phyloP scores from a whole-genome alignment of 768 basidiomycete species.

The Hirschioporus abietinus region DNA sequence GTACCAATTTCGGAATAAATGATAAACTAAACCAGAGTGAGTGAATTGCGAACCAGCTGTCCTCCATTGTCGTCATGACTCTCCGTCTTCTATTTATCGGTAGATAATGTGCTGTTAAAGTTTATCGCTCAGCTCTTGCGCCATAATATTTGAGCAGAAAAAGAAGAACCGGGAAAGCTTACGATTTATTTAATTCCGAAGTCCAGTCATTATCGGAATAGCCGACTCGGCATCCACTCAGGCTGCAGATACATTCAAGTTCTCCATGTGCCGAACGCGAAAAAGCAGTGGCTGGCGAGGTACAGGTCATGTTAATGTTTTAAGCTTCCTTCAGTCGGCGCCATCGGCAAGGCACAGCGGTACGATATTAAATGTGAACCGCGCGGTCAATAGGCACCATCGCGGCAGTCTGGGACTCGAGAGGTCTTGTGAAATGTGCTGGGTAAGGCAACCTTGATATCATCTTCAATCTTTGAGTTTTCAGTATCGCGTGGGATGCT shows the following conservation, averaged over 20 bases:
- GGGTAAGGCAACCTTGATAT: too few species aligned
- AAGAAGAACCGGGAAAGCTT: not conserved
- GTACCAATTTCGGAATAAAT: not conserved
- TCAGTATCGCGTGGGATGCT: too few species aligned
- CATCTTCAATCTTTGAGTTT: too few species aligned
- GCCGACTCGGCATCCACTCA: not conserved
- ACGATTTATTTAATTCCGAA: not conserved
- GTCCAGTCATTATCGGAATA: not conserved
- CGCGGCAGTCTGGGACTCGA: not conserved
- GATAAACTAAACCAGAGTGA: not conserved
- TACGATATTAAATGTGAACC: not conserved
- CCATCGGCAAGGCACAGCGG: not conserved
- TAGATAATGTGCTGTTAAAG: not conserved
- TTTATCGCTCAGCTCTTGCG: not conserved
- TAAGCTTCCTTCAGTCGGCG: not conserved
- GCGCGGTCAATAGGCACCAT: not conserved
- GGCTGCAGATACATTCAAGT: not conserved
- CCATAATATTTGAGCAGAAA: not conserved
- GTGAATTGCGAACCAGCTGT: not conserved
- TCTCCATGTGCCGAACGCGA: not conserved
- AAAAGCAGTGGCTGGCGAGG: not conserved
- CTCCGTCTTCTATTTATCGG: not conserved
- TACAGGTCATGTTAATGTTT: not conserved
- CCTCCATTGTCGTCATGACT: not conserved
- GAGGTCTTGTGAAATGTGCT: too few species aligned